Base-by-base conservation (phyloP, 2,329 filamentous ascomycete species). In the Fusarium albosuccineum region DNA sequence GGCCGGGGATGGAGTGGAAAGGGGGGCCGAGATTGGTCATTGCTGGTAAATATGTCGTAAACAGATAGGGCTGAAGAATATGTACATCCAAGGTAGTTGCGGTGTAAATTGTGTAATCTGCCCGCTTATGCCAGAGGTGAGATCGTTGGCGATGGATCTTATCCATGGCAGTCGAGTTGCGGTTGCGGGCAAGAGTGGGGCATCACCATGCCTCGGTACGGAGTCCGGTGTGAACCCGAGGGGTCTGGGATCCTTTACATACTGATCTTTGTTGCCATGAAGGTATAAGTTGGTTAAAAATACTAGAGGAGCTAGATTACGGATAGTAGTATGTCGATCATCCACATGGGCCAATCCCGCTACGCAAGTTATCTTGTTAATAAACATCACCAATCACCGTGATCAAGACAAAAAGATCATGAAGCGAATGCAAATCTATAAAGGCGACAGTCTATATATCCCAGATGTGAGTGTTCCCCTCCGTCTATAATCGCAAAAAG, bases 1-100 rank as follows among this genome's bases (percentile, higher is more conserved):
- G 82, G 17, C 89, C 89, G 3, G 83, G 78, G 34, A 91, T 79
- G 54, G 74, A 57, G 59, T 83, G 70, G 70, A 87, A 88, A 9
- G 85, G 85, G 14, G 83, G 82, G 9, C 57, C 62, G 45, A 76
- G 70, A 36, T 73, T 44, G 39, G 62, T 37, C 74, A 72, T 73
- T 22, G 22, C 22, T 22, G 34, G 22, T 27, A 60, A 29, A 39
- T 46, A 22, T 22, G 17, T 22, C 17, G 17, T 22, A 2, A 34
- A 54, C n/a, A 36, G 17, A 22, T 39, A 39, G 17, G 27, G 16
- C 16, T 39, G 27, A 26, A 30, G 17, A 36, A 30, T 34, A 44
- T 53, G 27, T 37, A 16, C 22, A 39, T 29, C n/a, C 29, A 51
- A 48, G 45, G 16, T 27, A 17, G 36, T 22, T 22, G 22, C 46